Evolutionary conservation across 495 filamentous ascomycete genomes (phyloP).

Genomic region (Jackrogersella minutella): DNA sequence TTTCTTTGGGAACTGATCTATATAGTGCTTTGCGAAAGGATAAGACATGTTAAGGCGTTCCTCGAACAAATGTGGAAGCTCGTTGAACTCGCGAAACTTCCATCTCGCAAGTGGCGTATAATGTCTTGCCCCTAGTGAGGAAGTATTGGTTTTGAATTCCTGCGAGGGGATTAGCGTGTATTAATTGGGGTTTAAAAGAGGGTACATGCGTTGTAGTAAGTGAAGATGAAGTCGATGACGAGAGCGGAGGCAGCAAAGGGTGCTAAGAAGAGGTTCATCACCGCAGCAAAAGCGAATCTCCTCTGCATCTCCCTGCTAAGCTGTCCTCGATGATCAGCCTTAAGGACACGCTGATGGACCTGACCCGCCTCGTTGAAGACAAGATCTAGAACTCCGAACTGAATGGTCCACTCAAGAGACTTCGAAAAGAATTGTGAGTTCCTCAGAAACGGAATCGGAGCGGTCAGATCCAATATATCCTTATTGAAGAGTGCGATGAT

Average conservation of each 20-base stretch:
- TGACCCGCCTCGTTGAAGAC: slow-evolving; percentile 90
- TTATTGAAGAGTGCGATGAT: slow-evolving; percentile 97
- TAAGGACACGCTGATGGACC: slow-evolving; percentile 81
- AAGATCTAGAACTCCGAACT: slow-evolving; percentile 88
- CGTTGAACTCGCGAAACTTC: slow-evolving; percentile 99
- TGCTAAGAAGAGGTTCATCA: slow-evolving; percentile 85
- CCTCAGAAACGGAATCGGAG: slow-evolving; percentile 83
- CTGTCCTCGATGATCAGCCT: slow-evolving; percentile 77
- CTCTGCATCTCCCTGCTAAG: slow-evolving; percentile 77
- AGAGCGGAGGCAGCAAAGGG: slow-evolving; percentile 86
- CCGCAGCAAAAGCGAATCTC: slow-evolving; percentile 80
- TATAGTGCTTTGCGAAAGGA: slow-evolving; percentile 88
- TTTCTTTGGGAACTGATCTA: slow-evolving; percentile 96
- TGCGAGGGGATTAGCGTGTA: slow-evolving; percentile 40
- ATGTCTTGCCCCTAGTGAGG: slow-evolving; percentile 75
- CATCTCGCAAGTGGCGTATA: slow-evolving; percentile 95
- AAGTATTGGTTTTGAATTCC: slow-evolving; percentile 94
- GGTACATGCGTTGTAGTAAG: slow-evolving; percentile 79
- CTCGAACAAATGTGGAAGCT: slow-evolving; percentile 89
- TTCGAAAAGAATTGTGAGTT: slow-evolving; percentile 80
- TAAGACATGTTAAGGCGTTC: slow-evolving; percentile 93
- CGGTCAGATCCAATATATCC: slow-evolving; percentile 85
- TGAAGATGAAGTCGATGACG: slow-evolving; percentile 86
- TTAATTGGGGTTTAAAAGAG: neutral
- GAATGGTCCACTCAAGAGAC: slow-evolving; percentile 87